Percentiles rank a stretch among this genome's conserved stretches.
Conservation (phyloP, 257 asterid species). For the Coffea eugenioides region DNA sequence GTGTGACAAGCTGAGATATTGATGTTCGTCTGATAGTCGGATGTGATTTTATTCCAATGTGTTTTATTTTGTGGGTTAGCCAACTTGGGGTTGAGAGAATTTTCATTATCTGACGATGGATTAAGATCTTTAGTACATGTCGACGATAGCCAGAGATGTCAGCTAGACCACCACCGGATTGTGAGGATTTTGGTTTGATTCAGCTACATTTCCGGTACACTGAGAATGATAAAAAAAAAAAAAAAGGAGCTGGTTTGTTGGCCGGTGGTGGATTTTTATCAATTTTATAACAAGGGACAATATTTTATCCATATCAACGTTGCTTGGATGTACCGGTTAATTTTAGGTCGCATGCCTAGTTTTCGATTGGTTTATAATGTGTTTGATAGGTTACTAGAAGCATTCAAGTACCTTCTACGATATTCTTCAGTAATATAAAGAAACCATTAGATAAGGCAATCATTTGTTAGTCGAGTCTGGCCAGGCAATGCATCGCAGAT, state of each 20-base stretch:
- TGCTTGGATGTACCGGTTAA: not conserved
- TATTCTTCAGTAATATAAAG: not conserved
- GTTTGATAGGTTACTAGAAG: not conserved
- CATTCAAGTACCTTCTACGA: not conserved
- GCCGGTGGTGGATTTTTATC: not conserved
- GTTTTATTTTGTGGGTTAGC: not conserved
- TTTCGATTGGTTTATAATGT: not conserved
- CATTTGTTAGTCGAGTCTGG: not conserved
- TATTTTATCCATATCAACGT: not conserved
- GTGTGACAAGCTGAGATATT: not conserved
- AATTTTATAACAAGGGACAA: not conserved
- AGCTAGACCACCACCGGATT: not conserved
- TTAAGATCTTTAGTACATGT: not conserved
- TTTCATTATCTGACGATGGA: not conserved
- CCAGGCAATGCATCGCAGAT: not conserved
- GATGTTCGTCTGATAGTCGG: not conserved
- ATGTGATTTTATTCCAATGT: not conserved
- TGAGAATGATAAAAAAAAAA: not conserved
- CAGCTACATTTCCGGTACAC: slow-evolving; percentile 5
- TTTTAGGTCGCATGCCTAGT: not conserved
- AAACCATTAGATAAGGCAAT: no score
- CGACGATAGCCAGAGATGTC: not conserved
- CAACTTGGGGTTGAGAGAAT: not conserved
- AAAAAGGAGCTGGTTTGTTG: not conserved
- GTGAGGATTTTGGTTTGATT: not conserved